Conservation (phyloP, 2,329 filamentous ascomycete species). For the Exophiala oligosperma region DNA sequence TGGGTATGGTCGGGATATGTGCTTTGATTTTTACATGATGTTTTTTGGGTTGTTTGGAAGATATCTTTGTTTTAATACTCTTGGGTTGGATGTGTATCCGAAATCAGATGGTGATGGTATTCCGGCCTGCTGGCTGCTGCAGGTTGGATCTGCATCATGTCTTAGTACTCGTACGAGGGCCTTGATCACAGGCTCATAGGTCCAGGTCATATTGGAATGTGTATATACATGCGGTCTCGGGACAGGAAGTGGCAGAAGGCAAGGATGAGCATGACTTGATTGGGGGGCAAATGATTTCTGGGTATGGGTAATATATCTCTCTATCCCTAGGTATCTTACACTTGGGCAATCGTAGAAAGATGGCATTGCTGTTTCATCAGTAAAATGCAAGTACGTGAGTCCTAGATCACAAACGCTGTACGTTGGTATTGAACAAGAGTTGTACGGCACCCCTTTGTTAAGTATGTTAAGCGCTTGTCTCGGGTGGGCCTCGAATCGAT, state of each 20-base stretch:
- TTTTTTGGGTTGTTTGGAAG: conserved; percentile 2
- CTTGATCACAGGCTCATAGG: background rate
- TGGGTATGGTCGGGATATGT: conserved; percentile 11
- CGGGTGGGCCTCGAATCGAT: no score
- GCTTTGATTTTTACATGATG: conserved; percentile 12
- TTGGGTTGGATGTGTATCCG: background rate
- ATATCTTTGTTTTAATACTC: conserved; percentile 21
- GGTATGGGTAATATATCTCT: background rate
- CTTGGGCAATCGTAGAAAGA: background rate
- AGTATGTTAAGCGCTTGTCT: no score
- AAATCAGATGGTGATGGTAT: background rate
- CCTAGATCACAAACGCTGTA: no score
- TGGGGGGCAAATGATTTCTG: background rate
- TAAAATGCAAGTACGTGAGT: no score
- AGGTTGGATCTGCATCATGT: conserved; percentile 19
- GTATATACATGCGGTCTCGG: conserved; percentile 12
- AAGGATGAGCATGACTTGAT: conserved; percentile 7
- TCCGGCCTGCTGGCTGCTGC: conserved; percentile 11
- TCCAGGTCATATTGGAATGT: conserved; percentile 12
- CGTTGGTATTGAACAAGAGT: no score
- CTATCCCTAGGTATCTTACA: no score
- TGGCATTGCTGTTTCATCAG: no score
- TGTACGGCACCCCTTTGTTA: no score
- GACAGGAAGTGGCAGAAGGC: background rate
- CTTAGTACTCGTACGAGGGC: conserved; percentile 15